phyloP scores from a whole-genome alignment of 306 rosid genomes.

The Corylus americana region DNA sequence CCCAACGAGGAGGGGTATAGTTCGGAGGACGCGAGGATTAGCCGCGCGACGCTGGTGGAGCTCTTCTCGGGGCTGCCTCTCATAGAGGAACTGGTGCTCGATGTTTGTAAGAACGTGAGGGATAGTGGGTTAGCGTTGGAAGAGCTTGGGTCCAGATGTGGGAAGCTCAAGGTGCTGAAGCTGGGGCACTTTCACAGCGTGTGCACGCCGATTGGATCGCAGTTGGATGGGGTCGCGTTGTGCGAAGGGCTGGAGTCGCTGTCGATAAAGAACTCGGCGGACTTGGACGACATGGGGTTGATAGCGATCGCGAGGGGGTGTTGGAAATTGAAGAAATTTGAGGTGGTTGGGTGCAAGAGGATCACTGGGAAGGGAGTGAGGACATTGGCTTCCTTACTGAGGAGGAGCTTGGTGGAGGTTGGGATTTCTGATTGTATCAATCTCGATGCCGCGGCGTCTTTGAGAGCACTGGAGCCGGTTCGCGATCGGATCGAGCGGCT shows the following conservation, averaged over 20 bases:
- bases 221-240: conserved; percentile 78
- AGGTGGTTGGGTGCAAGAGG: conserved; percentile 68
- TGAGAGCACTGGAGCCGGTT: conserved; percentile 74
- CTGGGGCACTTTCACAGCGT: conserved; percentile 85
- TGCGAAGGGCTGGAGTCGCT: conserved; percentile 74
- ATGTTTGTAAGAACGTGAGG: conserved; percentile 76
- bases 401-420: conserved; percentile 56
- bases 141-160: conserved; percentile 63
- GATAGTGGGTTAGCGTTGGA: conserved; percentile 73
- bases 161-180: conserved; percentile 58
- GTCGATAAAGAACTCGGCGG: conserved; percentile 61
- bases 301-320: conserved; percentile 89
- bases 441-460: conserved; percentile 51
- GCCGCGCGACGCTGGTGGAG: conserved; percentile 50
- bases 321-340: conserved; percentile 56
- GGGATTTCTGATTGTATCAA: conserved; percentile 69
- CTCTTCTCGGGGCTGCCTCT: conserved; percentile 69
- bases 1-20: conserved; percentile 51
- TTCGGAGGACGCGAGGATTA: conserved; percentile 60
- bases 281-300: conserved; percentile 87
- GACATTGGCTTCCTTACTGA: conserved; percentile 66
- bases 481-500: conserved; percentile 63
- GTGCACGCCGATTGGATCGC: conserved; percentile 68
- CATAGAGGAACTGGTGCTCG: conserved; percentile 78
- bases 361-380: conserved; percentile 68